phyloP scores from a whole-genome alignment of 495 filamentous ascomycete genomes.

The Cairneyella variabilis region DNA sequence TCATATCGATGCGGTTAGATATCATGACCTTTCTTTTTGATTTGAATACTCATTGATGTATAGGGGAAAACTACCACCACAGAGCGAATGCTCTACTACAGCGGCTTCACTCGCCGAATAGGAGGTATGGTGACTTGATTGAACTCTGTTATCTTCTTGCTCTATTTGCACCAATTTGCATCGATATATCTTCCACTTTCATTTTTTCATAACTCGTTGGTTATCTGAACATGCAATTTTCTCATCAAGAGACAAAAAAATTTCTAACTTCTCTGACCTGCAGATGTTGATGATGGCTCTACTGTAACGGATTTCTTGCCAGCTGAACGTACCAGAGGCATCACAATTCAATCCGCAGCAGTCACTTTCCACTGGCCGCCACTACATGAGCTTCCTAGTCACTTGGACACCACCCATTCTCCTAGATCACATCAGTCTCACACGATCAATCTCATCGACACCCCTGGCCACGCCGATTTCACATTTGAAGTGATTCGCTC shows the following conservation, averaged over 20 bases:
- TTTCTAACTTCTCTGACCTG: no score
- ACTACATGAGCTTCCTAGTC: slow-evolving; percentile 18
- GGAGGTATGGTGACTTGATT: slow-evolving; percentile 77
- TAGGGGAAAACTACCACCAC: slow-evolving; percentile 98
- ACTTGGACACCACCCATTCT: slow-evolving; percentile 31
- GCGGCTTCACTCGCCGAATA: slow-evolving; percentile 79
- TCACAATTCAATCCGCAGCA: slow-evolving; percentile 96
- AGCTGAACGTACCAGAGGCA: slow-evolving; percentile 86
- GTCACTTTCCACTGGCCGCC: slow-evolving; percentile 86
- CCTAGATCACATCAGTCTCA: slow-evolving; percentile 48
- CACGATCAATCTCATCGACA: slow-evolving; percentile 93
- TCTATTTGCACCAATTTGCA: not conserved
- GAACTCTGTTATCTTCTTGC: slow-evolving; percentile 6
- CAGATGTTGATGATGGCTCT: slow-evolving; percentile 94
- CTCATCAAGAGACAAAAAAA: no score
- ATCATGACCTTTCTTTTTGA: not conserved
- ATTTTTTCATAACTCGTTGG: not conserved
- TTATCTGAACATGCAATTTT: no score
- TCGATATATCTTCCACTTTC: not conserved
- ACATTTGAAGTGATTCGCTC: slow-evolving; percentile 96
- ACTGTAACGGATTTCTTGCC: slow-evolving; percentile 98
- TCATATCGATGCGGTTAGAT: slow-evolving; percentile 88
- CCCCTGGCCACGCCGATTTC: slow-evolving; percentile 96
- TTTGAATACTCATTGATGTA: slow-evolving; percentile 13
- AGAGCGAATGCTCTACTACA: slow-evolving; percentile 98